These are phyloP conservation scores for Cucumis variabilis DNA, from an alignment of 331 rosid genomes.

Conservation along the genomic window DNA sequence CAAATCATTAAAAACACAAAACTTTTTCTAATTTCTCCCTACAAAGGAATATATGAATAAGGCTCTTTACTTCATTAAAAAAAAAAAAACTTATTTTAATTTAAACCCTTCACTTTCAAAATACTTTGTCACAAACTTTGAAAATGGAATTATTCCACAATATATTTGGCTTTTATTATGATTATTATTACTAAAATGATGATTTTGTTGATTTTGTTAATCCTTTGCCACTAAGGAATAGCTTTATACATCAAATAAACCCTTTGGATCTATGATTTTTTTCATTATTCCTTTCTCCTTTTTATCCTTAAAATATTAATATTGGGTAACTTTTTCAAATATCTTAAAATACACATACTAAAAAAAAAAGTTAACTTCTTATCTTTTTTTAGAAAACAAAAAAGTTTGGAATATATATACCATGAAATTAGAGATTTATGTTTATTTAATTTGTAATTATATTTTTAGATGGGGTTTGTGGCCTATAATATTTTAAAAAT, in stretches of 20 bases:
- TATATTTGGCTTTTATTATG: not conserved
- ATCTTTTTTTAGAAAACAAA: no score
- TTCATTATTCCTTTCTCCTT: no score
- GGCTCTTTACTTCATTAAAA: not conserved
- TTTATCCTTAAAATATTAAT: not conserved
- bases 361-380: no score
- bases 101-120: not conserved
- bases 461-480: no score
- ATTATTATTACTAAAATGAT: not conserved
- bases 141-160: not conserved
- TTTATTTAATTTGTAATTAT: no score
- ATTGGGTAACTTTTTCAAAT: not conserved
- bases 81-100: not conserved
- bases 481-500: no score
- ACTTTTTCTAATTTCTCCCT: not conserved
- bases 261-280: no score
- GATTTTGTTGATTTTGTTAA: not conserved
- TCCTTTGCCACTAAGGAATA: no score
- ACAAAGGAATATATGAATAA: slow-evolving; percentile 8
- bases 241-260: no score
- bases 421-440: no score
- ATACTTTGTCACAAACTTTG: not conserved
- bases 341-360: not conserved
- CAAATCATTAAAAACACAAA: not conserved
- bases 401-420: no score